Percentiles rank a stretch among this genome's conserved stretches.
Evolutionary conservation across 495 filamentous ascomycete genomes (phyloP).

Genomic region (Penicillium manginii): DNA sequence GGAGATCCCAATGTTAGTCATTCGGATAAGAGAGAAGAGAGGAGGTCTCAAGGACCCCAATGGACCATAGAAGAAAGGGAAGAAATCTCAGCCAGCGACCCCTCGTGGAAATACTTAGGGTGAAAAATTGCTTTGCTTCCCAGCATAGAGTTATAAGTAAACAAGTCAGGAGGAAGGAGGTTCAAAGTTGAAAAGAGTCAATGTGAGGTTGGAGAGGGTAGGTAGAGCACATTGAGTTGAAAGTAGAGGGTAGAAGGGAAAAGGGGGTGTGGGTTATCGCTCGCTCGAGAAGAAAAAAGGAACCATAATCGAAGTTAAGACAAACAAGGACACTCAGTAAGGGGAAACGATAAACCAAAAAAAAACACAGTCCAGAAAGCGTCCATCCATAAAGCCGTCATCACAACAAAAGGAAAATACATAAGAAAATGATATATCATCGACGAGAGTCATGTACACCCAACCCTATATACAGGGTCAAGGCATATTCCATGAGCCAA

Average conservation of each 20-base stretch:
- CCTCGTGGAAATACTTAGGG: conserved; percentile 5
- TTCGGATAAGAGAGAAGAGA: neutral
- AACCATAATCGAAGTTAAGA: neutral
- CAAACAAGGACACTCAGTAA: neutral
- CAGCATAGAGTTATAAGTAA: conserved; percentile 5
- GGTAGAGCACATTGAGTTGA: no score
- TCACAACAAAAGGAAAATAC: conserved; percentile 33
- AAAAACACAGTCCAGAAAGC: conserved; percentile 29
- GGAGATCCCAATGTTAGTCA: neutral
- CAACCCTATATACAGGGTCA: neutral
- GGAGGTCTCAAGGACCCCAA: neutral
- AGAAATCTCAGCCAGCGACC: neutral
- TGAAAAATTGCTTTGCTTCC: conserved; percentile 4
- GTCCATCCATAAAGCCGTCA: conserved; percentile 44
- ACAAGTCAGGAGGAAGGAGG: conserved; percentile 1
- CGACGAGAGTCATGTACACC: conserved; percentile 5
- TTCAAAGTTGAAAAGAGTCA: conserved; percentile 41
- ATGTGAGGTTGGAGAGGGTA: conserved; percentile 9
- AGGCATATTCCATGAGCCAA: neutral
- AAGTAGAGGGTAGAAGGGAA: conserved; percentile 19
- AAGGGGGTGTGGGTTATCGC: conserved; percentile 33
- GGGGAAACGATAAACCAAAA: neutral
- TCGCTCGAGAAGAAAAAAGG: conserved; percentile 33
- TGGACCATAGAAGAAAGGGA: neutral
- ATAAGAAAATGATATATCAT: conserved; percentile 10